Evolutionary conservation across 2,329 filamentous ascomycete genomes (phyloP), one percentile per base, ranked within the genome.

Genomic region (Chaetomium sp.): DNA sequence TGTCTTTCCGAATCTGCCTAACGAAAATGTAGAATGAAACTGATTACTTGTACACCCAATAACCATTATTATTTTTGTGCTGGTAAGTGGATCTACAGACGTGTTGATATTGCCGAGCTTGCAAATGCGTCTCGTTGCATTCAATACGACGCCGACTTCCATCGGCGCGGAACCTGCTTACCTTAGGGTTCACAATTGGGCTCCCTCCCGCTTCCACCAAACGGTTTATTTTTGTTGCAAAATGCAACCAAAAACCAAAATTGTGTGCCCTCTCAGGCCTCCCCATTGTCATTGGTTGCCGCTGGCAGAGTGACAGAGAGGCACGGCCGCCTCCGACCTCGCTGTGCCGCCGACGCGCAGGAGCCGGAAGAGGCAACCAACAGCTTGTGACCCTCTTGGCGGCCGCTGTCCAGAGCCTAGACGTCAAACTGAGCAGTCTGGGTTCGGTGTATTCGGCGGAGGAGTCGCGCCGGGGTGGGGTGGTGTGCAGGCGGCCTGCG

Each of bases 321-420:
- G 59, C 59, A 61, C 59, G 50, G 50, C 49, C 13, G 49, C 25
- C 13, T 23, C 29, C 12, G 3, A 31, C n/a, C 25, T 29, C 12
- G 42, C 54, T 42, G 61, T 63, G 60, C 55, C 62, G 62, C 62
- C 25, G 9, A 31, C 12, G 7, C 21, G 56, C 57, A 50, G 42
- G n/a, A 12, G 16, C 56, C 33, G 23, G 27, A 59, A 51, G 55
- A 63, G 62, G 62, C 62, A 35, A 53, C 56, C 47, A 19, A 49
- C 49, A 23, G 12, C 47, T 16, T 35, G 55, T 25, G 55, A 45
- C 38, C 16, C 16, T 0, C 16, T 29, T 19, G 33, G 33, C 47
- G 61, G 55, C 50, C 49, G 56, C 62, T 35, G 45, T 27, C 33
- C 4, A 21, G 35, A 50, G 47, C 16, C 35, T 19, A 19, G 51